These are phyloP conservation scores for Nyssa sinensis DNA, from an alignment of 148 eudicot genomes.

Conservation along the genomic window DNA sequence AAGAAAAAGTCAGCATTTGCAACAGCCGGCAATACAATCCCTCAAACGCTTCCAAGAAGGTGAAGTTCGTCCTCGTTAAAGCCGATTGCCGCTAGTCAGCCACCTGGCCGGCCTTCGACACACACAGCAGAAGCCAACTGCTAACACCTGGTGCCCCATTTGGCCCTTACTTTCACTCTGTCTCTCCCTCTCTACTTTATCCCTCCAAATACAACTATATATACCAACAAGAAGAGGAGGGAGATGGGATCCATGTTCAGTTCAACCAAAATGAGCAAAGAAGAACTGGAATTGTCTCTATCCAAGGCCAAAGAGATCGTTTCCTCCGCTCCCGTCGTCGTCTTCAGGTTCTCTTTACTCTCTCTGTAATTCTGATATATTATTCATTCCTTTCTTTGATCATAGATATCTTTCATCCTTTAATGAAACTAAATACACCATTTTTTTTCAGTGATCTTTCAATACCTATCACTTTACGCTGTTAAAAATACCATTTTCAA, in stretches of 20 bases:
- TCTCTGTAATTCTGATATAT: too few species aligned
- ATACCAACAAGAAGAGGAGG: background rate
- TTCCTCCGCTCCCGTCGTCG: slow-evolving; percentile 55
- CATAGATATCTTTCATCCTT: too few species aligned
- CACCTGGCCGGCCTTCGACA: background rate
- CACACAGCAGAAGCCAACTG: slow-evolving; percentile 7
- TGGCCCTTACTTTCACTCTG: too few species aligned
- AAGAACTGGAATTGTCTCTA: slow-evolving; percentile 50
- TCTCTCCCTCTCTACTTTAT: background rate
- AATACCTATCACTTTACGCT: too few species aligned
- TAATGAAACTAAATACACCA: background rate
- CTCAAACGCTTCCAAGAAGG: too few species aligned
- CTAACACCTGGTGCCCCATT: background rate
- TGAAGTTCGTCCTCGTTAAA: too few species aligned
- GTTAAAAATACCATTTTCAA: too few species aligned
- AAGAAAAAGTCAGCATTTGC: too few species aligned
- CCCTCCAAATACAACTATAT: background rate
- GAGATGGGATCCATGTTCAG: slow-evolving; percentile 41
- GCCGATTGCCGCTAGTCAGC: background rate
- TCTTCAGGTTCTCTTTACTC: slow-evolving; percentile 54
- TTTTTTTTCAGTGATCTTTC: too few species aligned
- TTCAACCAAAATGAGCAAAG: slow-evolving; percentile 26
- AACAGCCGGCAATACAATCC: too few species aligned
- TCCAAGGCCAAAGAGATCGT: slow-evolving; percentile 59
- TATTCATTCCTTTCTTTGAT: too few species aligned